Evolutionary conservation across 164 flowering plant species (phyloP).

Genomic region (Taxillus chinensis): DNA sequence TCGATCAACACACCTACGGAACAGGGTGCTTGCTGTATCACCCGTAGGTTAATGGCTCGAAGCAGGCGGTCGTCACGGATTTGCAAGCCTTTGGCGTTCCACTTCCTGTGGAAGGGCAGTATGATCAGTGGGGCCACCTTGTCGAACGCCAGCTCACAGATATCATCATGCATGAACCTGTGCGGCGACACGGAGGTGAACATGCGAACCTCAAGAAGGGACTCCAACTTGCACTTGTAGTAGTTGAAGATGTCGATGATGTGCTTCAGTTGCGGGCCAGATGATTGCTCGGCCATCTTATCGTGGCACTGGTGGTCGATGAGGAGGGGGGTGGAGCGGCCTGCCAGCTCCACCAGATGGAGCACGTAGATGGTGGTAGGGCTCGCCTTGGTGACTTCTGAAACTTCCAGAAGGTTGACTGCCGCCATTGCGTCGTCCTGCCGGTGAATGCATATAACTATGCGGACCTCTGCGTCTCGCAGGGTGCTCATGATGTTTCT

Average conservation of each 20-base stretch:
- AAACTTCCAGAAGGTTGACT: not conserved
- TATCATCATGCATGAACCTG: slow-evolving; percentile 38
- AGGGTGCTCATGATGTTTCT: not conserved
- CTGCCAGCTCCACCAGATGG: not conserved
- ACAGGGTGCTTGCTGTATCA: slow-evolving; percentile 41
- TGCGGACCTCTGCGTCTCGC: not conserved
- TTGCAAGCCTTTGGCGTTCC: slow-evolving; percentile 5
- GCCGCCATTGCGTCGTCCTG: not conserved
- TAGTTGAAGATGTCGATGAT: not conserved
- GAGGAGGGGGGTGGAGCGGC: not conserved
- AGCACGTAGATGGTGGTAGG: not conserved
- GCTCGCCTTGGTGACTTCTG: not conserved
- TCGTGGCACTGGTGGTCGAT: not conserved
- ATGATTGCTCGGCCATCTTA: not conserved
- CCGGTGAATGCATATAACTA: not conserved
- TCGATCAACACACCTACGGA: slow-evolving; percentile 51
- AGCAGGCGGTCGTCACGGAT: slow-evolving; percentile 2
- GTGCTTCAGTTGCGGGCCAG: not conserved
- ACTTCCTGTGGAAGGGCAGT: slow-evolving; percentile 44
- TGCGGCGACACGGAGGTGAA: slow-evolving; percentile 32
- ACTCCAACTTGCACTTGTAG: slow-evolving; percentile 8
- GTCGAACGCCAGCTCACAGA: slow-evolving; percentile 29
- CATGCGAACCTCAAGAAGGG: slow-evolving; percentile 15
- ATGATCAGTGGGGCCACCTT: slow-evolving; percentile 24
- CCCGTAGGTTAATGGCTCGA: slow-evolving; percentile 22